phyloP scores from a whole-genome alignment of 352 stramenopile species.

The Phytophthora pinifolia region DNA sequence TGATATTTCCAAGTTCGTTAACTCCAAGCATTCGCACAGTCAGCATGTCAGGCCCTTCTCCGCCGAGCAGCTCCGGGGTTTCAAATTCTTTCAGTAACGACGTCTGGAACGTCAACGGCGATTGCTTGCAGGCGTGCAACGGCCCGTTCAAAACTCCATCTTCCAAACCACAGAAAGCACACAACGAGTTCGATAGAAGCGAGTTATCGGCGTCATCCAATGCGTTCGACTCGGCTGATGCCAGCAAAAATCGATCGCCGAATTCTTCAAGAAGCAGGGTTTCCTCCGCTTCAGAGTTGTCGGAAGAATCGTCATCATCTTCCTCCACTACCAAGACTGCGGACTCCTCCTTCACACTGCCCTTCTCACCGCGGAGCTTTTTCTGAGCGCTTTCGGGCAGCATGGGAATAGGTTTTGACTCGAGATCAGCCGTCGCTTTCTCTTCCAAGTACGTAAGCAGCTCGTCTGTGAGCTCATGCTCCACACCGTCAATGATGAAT shows the following conservation, averaged over 20 bases:
- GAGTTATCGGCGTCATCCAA: constrained; percentile 1
- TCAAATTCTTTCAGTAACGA: constrained; percentile 53
- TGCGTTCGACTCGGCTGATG: background rate
- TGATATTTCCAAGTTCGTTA: constrained; percentile 26
- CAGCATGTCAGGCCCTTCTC: constrained; percentile 27
- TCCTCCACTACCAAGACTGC: constrained; percentile 11
- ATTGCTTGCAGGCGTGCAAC: constrained; percentile 52
- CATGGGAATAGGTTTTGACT: constrained; percentile 46
- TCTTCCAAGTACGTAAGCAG: constrained; percentile 67
- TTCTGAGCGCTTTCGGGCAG: constrained; percentile 41
- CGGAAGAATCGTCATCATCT: constrained; percentile 36
- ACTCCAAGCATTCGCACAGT: constrained; percentile 19
- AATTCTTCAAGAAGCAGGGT: constrained; percentile 55
- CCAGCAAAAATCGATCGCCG: constrained; percentile 45
- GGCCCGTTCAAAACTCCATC: constrained; percentile 66
- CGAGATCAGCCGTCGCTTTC: constrained; percentile 61
- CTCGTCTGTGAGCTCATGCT: constrained; percentile 72
- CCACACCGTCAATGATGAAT: constrained; percentile 75
- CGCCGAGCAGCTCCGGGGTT: constrained; percentile 44
- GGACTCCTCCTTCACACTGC: constrained; percentile 8
- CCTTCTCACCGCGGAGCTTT: constrained; percentile 24
- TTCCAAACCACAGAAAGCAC: constrained; percentile 60
- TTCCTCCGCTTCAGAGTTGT: constrained; percentile 47
- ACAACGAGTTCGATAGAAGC: constrained; percentile 19
- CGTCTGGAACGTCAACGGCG: constrained; percentile 41